Base-by-base conservation (phyloP, 441 rosid species). In the Erodium trifolium region DNA sequence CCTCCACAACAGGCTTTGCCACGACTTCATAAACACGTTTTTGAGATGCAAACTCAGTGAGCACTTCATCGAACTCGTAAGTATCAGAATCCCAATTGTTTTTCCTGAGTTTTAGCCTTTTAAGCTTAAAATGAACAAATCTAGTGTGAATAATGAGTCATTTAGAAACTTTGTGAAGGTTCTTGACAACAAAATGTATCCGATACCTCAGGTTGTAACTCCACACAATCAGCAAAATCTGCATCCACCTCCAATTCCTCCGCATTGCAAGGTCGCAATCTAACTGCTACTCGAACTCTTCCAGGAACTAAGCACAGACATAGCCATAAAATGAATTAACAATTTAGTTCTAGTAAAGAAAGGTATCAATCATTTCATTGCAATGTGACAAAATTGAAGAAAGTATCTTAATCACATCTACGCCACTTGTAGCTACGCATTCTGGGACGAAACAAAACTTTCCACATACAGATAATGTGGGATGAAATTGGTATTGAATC, bases 1-100 rank as follows among this genome's bases (percentile, higher is more conserved):
- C 99, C 98, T 93, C 99, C 35, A 96, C 94, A 67, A 96, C 98
- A 62, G 99, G 99, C 80, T 96, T 96, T 7, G 98, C 98, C 17
- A 93, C 99, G 65, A 87, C 96, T 84, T 93, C 98, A 66, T 96
- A 96, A 68, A 93, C 98, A 51, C 98, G 96, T 73, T 96, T 96
- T 78, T 96, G 99, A 0, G 99, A 96, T 34, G 98, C 93, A 78
- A 75, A 85, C 81, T 93, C 98, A 0, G 97, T 91, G 60, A 96
- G 88, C 66, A 96, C 90, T 80, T 96, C 99, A 79, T 96, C 99
- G 71, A 96, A 96, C 85, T 86, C 96, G 65, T 86, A 96, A 1
- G 98, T 96, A 65, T 96, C 98, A 0, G 91, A 75, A 57, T 96
- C 97, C 99, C 99, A 96, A 63, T 96, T 96, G 81, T 96, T 96